phyloP scores from a whole-genome alignment of 208 protist species.

The Wallacemonas sp. region DNA sequence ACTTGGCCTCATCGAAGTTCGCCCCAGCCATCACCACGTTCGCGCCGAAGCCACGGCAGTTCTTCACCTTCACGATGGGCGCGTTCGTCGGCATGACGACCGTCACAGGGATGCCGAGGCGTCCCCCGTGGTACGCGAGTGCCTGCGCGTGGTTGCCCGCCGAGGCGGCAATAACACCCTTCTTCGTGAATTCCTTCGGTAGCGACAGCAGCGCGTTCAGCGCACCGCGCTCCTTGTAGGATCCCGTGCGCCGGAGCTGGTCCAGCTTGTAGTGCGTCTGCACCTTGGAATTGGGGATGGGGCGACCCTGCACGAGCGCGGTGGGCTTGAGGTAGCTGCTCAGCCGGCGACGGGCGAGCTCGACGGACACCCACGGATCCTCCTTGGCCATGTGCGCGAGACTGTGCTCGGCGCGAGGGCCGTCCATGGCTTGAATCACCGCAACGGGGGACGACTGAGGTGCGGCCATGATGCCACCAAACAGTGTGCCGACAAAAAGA shows the following conservation, averaged over 20 bases:
- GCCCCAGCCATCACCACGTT: constrained; percentile 67
- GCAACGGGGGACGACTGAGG: background rate
- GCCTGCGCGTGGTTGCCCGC: constrained; percentile 92
- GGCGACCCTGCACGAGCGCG: constrained; percentile 30
- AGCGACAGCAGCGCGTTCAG: constrained; percentile 84
- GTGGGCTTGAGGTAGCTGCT: constrained; percentile 38
- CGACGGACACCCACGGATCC: constrained; percentile 43
- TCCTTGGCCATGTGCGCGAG: background rate
- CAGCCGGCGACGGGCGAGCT: constrained; percentile 42
- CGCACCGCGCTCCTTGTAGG: constrained; percentile 92
- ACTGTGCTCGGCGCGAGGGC: background rate
- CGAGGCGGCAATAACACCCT: constrained; percentile 84
- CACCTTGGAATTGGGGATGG: constrained; percentile 24
- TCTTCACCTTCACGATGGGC: constrained; percentile 83
- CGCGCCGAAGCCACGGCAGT: constrained; percentile 68
- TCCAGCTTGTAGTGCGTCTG: constrained; percentile 71
- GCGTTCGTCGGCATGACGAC: constrained; percentile 90
- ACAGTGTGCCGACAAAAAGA: background rate
- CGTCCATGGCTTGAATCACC: background rate
- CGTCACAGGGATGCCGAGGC: constrained; percentile 81
- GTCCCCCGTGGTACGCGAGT: constrained; percentile 83
- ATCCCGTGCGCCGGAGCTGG: constrained; percentile 65
- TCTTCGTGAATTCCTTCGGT: constrained; percentile 39
- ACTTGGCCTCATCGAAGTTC: constrained; percentile 79
- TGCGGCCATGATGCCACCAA: background rate